A percentile compares a stretch with the other conserved stretches of the same genome.
Evolutionary conservation across 345 rosid species (phyloP).

Genomic region (Gynandropsis gynandra): DNA sequence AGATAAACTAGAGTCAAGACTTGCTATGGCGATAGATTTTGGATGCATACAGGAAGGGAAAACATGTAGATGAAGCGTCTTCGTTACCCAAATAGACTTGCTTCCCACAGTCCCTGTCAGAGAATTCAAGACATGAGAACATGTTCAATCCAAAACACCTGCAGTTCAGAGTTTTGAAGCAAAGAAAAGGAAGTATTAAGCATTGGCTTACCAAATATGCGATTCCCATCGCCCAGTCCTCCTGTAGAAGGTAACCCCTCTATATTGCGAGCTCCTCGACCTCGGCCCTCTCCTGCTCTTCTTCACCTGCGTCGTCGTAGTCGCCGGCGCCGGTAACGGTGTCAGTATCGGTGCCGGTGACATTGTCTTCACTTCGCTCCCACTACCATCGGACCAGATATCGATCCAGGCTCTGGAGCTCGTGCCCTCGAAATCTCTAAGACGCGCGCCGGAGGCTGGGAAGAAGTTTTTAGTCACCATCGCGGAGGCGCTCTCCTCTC

Average conservation of each 20-base stretch:
- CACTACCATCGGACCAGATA: slow-evolving; percentile 32
- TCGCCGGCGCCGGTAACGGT: slow-evolving; percentile 20
- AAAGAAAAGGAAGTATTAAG: too few relatives aligned
- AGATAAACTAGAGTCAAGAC: too few relatives aligned
- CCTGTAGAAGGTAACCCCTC: slow-evolving; percentile 73
- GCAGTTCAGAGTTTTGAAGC: too few relatives aligned
- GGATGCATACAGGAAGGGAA: too few relatives aligned
- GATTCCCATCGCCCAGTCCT: slow-evolving; percentile 86
- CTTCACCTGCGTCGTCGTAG: slow-evolving; percentile 27
- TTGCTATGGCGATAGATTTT: too few relatives aligned
- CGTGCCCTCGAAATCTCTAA: slow-evolving; percentile 1
- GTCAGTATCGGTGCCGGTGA: too few relatives aligned
- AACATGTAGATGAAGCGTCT: not conserved
- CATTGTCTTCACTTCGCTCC: slow-evolving; percentile 23
- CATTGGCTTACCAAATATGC: slow-evolving; percentile 50
- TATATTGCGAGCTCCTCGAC: slow-evolving; percentile 71
- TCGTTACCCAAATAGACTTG: slow-evolving; percentile 89
- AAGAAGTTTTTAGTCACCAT: slow-evolving; percentile 37
- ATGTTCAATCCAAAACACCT: too few relatives aligned
- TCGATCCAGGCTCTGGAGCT: slow-evolving; percentile 5
- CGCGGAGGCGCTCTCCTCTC: slow-evolving; percentile 3
- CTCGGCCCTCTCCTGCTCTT: slow-evolving; percentile 76
- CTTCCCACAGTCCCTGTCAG: slow-evolving; percentile 90
- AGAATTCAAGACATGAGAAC: not conserved
- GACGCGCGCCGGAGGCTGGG: slow-evolving; percentile 29